A percentile compares a stretch with the other conserved stretches of the same genome.
Conservation (phyloP, 352 stramenopile genomes). For the Pelagophyceae sp. region DNA sequence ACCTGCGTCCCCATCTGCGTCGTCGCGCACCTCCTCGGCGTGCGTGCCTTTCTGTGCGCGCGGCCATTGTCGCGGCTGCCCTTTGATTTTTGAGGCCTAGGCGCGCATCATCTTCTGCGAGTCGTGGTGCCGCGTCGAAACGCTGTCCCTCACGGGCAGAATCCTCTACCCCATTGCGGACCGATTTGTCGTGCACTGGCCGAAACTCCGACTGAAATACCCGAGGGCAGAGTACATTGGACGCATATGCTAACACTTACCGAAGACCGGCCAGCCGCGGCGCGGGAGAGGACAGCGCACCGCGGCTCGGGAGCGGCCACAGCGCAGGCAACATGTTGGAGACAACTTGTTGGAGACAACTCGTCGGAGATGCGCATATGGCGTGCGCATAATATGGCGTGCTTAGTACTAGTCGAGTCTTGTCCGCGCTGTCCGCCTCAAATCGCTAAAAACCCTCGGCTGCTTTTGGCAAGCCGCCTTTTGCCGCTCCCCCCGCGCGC, state of each 20-base stretch:
- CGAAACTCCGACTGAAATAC: conserved; percentile 57
- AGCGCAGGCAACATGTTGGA: too few relatives aligned
- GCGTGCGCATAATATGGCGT: too few relatives aligned
- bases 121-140: conserved; percentile 68
- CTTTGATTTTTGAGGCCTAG: too few relatives aligned
- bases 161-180: conserved; percentile 63
- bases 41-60: conserved; percentile 31
- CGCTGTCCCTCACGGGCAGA: conserved; percentile 66
- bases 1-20: conserved; percentile 73
- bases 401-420: too few relatives aligned
- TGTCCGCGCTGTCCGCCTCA: too few relatives aligned
- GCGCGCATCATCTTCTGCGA: conserved; percentile 72
- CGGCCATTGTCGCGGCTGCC: background rate
- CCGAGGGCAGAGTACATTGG: conserved; percentile 61
- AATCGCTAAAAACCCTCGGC: too few relatives aligned
- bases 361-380: too few relatives aligned
- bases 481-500: too few relatives aligned
- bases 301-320: too few relatives aligned
- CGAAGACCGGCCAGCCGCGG: background rate
- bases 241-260: conserved; percentile 22
- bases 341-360: too few relatives aligned
- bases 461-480: too few relatives aligned
- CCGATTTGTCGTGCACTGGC: conserved; percentile 76
- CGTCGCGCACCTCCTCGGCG: conserved; percentile 56
- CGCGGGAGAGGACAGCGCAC: too few relatives aligned